Base-by-base conservation (phyloP, 2,329 filamentous ascomycete genomes). In the Sporothrix globosa region DNA sequence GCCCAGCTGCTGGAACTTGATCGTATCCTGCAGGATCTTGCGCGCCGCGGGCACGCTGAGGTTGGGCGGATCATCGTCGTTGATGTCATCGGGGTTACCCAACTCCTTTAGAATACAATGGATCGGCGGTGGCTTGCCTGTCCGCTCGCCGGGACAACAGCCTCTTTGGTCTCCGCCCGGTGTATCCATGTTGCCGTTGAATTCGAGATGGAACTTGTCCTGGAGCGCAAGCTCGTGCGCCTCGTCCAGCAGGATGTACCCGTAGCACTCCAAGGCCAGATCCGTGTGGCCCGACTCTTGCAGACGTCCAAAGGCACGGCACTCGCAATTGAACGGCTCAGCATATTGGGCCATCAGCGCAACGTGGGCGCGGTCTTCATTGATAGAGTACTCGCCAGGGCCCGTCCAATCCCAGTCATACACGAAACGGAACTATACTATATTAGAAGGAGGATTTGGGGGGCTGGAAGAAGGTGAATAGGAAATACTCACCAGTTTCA, bases 231-330 rank as follows among this genome's bases (percentile, higher is more conserved):
- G 13, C 19, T 58, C 54, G 41, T 73, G 70, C 13, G 61, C 61
- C 58, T 76, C 72, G 63, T 73, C 72, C 4, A 78, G 72, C 7
- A 78, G 68, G 5, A 77, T 9, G 56, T 78, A 77, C 65, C 76
- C 76, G 61, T 73, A 76, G 70, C 75, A 77, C 39, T 46, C 50
- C 17, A 73, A 48, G 21, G 75, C 73, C 34, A 77, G 73, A 3
- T 76, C 72, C 21, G 75, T 73, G 39, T 73, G 52, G 44, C 74
- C 75, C 14, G 70, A 66, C 70, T 77, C 76, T 61, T 76, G 63
- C 13, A 77, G 73, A 52, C 76, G 76, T 14, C 75, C 76, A 70
- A 74, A 78, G 53, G 74, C 76, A 27, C 77, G 74, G 67, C 75
- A 77, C 54, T 77, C 76, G 69, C 67, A 67, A 69, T 68, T 74